Percentiles rank a stretch among this genome's conserved stretches.
Conservation (phyloP, 495 filamentous ascomycete genomes). For the Tuber brumale region DNA sequence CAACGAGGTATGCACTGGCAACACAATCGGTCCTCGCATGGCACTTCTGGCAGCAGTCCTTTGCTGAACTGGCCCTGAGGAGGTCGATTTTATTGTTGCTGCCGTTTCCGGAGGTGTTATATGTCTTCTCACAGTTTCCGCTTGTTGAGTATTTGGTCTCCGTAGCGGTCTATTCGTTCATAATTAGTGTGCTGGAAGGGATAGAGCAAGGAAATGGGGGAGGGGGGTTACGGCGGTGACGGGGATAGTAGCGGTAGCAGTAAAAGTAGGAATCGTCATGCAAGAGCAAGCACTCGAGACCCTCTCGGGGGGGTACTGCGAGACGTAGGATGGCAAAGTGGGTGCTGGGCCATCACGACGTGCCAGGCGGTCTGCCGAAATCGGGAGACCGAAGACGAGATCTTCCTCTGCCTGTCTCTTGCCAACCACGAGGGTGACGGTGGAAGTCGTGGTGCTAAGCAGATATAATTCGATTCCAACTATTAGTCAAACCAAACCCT, state of each 20-base stretch:
- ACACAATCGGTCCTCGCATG: slow-evolving; percentile 18
- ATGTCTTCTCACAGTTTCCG: slow-evolving; percentile 56
- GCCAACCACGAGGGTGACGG: background rate
- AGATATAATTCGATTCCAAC: background rate
- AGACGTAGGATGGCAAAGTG: slow-evolving; percentile 15
- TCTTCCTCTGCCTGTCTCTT: slow-evolving; percentile 1
- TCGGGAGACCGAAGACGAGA: slow-evolving; percentile 11
- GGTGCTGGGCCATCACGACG: background rate
- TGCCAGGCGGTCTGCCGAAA: background rate
- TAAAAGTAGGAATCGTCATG: slow-evolving; percentile 15
- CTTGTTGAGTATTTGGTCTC: background rate
- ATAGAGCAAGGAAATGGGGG: background rate
- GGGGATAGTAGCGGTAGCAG: slow-evolving; percentile 9
- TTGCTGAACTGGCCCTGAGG: background rate
- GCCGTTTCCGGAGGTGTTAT: slow-evolving; percentile 81
- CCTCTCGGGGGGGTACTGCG: slow-evolving; percentile 18
- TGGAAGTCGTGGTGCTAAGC: background rate
- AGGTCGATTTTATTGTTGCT: slow-evolving; percentile 44
- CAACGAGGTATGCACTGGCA: slow-evolving; percentile 6
- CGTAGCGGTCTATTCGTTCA: slow-evolving; percentile 8
- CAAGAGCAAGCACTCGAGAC: slow-evolving; percentile 33
- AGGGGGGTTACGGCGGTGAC: slow-evolving; percentile 18
- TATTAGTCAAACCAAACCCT: background rate
- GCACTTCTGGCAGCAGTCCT: slow-evolving; percentile 19
- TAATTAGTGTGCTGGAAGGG: slow-evolving; percentile 8